phyloP scores from a whole-genome alignment of 2,329 filamentous ascomycete genomes.

The Diaporthe eres region DNA sequence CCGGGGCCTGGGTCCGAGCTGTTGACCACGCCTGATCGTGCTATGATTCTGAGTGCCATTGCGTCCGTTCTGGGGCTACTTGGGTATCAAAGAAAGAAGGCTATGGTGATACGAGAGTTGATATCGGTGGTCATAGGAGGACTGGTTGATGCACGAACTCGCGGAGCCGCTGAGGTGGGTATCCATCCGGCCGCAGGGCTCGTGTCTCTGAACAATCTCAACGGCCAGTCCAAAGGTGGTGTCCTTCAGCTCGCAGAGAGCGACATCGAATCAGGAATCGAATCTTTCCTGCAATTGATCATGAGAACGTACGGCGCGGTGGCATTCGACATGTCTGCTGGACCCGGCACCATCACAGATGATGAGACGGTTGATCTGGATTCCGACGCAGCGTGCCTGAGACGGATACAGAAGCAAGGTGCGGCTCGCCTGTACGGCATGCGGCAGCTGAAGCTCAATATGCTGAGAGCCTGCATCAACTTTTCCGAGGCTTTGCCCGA shows the following conservation, averaged over 20 bases:
- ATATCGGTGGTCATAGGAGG: conserved; percentile 86
- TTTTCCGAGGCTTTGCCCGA: conserved; percentile 95
- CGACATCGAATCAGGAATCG: conserved; percentile 77
- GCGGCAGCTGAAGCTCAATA: conserved; percentile 83
- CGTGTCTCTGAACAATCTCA: conserved; percentile 75
- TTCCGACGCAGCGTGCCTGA: conserved; percentile 66
- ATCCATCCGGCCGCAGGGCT: conserved; percentile 94
- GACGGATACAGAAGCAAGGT: conserved; percentile 72
- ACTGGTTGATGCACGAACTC: conserved; percentile 89
- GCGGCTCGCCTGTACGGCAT: conserved; percentile 80
- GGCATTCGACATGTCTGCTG: conserved; percentile 57
- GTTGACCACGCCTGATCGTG: conserved; percentile 81
- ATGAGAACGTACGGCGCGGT: conserved; percentile 77
- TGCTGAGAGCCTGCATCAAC: conserved; percentile 90
- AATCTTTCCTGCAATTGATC: conserved; percentile 72
- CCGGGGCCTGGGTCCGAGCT: conserved; percentile 76
- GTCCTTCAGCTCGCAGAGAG: conserved; percentile 74
- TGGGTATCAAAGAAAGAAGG: conserved; percentile 89
- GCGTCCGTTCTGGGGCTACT: conserved; percentile 86
- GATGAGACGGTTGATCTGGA: conserved; percentile 53
- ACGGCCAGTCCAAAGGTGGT: conserved; percentile 63
- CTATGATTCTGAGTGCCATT: conserved; percentile 86
- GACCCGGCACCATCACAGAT: conserved; percentile 46
- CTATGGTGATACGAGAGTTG: conserved; percentile 88
- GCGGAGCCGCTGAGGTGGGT: conserved; percentile 95